Evolutionary conservation across 202 grass and related monocot species (phyloP), one percentile per base, ranked within the genome.

Genomic region (Dendrocalamus latiflorus): DNA sequence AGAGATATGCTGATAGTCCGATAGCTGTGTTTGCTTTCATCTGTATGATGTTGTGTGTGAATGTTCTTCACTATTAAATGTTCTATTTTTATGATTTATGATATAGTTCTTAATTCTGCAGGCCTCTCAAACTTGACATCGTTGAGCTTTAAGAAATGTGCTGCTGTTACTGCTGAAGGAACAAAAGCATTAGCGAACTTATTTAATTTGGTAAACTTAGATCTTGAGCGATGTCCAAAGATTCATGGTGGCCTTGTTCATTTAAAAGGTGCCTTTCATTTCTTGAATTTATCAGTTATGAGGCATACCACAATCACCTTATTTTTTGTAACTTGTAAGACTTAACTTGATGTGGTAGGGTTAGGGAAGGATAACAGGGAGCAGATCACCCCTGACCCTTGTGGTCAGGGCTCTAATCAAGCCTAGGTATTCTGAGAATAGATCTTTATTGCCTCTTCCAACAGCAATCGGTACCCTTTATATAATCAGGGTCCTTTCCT

Each of bases 181-280:
- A 89, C 88, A 87, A 95, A 86, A 85, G 85, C 84, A 65, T 90
- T 99, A 77, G 62, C 87, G 62, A 88, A 94, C 48, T 88, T 99
- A 68, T 18, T 92, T 70, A 99, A 99, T 80, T 89, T 99, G 88
- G 86, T 89, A 24, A 95, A 93, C 81, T 89, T 99, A 70, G 93
- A 99, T 53, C 91, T 99, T 33, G 96, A 99, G 78, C 85, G 87
- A 74, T 95, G 93, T 69, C 79, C 85, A 65, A 88, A 88, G 16
- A 99, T 99, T 90, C 87, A 90, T 57, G 93, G 93, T 28, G 93
- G 91, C 60, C 88, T 99, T 75, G 61, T 92, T 84, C 87, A 95
- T 92, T 76, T 99, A 48, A 93, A 96, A 94, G 96, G 96, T 99
- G 58, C n/a, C n/a, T n/a, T n/a, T 30, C 60, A 26, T 84, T 58